These are phyloP conservation scores for Cyanophora paradoxa DNA, from an alignment of 78 protist genomes.

Conservation along the genomic window DNA sequence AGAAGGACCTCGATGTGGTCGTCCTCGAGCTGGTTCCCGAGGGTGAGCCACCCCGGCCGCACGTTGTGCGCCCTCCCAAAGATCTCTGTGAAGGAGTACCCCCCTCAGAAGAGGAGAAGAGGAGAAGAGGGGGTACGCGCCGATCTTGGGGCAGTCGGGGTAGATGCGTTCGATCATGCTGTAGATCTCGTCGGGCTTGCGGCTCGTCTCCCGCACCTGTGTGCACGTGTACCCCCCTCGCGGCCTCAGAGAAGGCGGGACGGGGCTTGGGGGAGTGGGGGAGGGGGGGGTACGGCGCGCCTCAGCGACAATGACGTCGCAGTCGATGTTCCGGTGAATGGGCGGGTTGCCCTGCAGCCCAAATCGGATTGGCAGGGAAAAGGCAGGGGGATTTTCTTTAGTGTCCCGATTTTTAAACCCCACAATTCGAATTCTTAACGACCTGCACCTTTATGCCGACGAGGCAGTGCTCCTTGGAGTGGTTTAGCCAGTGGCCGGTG, in stretches of 20 bases:
- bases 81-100: not conserved
- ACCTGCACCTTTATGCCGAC: conserved; percentile 22
- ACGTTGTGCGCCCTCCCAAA: conserved; percentile 39
- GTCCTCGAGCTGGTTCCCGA: conserved; percentile 42
- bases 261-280: too few species aligned
- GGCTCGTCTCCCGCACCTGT: conserved; percentile 35
- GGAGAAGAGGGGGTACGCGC: not conserved
- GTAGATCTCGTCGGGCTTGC: conserved; percentile 52
- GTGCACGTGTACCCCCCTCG: too few species aligned
- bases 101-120: not conserved
- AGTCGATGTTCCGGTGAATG: conserved; percentile 7
- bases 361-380: too few species aligned
- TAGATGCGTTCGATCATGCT: conserved; percentile 30
- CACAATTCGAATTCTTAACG: too few species aligned
- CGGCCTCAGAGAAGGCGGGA: too few species aligned
- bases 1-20: not conserved
- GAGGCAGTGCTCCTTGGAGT: conserved; percentile 38
- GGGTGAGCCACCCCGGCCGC: conserved; percentile 40
- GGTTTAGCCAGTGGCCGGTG: conserved; percentile 59
- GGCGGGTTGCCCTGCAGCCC: conserved; percentile 21
- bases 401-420: too few species aligned
- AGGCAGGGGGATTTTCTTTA: too few species aligned
- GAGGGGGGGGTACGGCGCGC: not conserved
- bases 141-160: conserved; percentile 24
- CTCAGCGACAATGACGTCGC: conserved; percentile 32